Evolutionary conservation across 2,329 filamentous ascomycete species (phyloP).

Genomic region (Exophiala sp.): DNA sequence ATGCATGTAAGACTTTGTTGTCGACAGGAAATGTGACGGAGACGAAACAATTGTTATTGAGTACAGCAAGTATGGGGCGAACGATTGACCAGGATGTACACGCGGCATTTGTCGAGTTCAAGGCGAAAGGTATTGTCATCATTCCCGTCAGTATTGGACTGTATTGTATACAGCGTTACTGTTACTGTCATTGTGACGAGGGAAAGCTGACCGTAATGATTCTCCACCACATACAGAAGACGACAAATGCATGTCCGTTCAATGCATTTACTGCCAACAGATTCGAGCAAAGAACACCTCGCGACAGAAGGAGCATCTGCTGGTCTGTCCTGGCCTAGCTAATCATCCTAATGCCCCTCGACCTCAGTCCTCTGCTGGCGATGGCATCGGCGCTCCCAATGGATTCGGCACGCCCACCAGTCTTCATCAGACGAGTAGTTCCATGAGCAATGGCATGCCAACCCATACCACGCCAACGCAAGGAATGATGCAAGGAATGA

Average conservation of each 20-base stretch:
- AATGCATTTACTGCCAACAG: constrained; percentile 53
- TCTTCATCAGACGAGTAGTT: constrained; percentile 41
- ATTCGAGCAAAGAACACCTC: constrained; percentile 53
- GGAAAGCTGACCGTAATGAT: constrained; percentile 18
- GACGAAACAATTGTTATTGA: too few relatives aligned
- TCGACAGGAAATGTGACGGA: too few relatives aligned
- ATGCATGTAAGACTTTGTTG: too few relatives aligned
- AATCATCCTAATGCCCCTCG: constrained; percentile 45
- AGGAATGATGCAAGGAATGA: constrained; percentile 42
- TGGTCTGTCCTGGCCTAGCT: constrained; percentile 48
- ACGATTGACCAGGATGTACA: constrained; percentile 53
- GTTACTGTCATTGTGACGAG: constrained; percentile 16
- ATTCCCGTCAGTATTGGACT: constrained; percentile 35
- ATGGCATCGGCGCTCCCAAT: constrained; percentile 41
- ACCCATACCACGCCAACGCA: constrained; percentile 44
- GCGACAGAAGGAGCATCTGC: constrained; percentile 51
- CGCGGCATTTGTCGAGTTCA: constrained; percentile 52
- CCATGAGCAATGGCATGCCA: constrained; percentile 43
- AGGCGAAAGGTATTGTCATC: constrained; percentile 45
- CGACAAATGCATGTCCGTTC: constrained; percentile 49
- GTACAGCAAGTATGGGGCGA: constrained; percentile 42
- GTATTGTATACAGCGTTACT: constrained; percentile 12
- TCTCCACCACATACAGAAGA: constrained; percentile 23
- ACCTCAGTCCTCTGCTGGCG: constrained; percentile 37
- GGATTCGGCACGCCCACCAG: constrained; percentile 43